A percentile compares a stretch with the other conserved stretches of the same genome.
Evolutionary conservation across 225 moss, liverwort and hornwort genomes (phyloP).

Genomic region (Climacium dendroides): DNA sequence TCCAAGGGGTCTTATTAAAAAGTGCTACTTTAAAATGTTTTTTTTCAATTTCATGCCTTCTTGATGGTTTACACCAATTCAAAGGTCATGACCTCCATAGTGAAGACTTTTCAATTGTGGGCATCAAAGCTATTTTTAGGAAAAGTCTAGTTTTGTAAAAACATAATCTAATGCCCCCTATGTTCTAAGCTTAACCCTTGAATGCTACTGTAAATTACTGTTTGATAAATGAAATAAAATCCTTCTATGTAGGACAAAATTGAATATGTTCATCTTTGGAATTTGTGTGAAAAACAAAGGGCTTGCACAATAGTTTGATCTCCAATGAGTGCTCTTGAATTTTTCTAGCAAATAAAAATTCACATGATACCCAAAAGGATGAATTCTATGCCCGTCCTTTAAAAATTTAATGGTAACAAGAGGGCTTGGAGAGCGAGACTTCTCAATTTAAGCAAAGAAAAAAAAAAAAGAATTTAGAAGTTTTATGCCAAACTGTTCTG

Average conservation of each 20-base stretch:
- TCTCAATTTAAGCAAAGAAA: neutral
- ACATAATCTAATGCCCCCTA: rapidly evolving
- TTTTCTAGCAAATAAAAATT: neutral
- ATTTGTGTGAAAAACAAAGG: neutral
- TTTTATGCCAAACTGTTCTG: neutral
- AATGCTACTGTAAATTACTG: rapidly evolving
- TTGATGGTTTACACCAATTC: neutral
- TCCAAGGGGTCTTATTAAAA: rapidly evolving
- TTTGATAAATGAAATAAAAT: rapidly evolving
- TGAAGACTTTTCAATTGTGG: neutral
- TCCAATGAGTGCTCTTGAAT: neutral
- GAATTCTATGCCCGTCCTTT: neutral
- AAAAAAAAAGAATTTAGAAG: too few relatives aligned
- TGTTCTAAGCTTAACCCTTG: neutral
- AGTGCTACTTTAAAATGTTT: neutral
- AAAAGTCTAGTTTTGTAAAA: neutral
- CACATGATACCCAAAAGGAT: neutral
- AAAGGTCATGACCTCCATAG: neutral
- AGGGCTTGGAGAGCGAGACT: neutral
- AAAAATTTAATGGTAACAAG: neutral
- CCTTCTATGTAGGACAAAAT: neutral
- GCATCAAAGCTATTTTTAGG: neutral
- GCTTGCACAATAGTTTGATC: neutral
- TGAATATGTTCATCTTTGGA: neutral
- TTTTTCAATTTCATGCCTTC: neutral